Evolutionary conservation across 345 rosid genomes (phyloP).

Genomic region (Atalantia buxifolia): DNA sequence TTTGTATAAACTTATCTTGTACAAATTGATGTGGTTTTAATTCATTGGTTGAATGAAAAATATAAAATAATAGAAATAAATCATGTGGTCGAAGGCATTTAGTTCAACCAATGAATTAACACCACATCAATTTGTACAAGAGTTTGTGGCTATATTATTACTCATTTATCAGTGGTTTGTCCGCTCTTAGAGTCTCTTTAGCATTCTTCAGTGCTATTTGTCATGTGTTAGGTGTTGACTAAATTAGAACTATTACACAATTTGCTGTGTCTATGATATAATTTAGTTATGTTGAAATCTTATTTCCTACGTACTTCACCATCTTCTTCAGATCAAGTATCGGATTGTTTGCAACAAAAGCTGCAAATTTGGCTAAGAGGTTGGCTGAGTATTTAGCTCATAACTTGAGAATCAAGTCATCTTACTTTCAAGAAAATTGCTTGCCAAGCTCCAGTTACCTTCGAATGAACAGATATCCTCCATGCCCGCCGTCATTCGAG

Average conservation of each 20-base stretch:
- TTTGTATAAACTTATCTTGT: too few relatives aligned
- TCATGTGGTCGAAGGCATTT: too few relatives aligned
- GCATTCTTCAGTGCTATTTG: too few relatives aligned
- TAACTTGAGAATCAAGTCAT: constrained; percentile 32
- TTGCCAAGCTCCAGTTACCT: constrained; percentile 36
- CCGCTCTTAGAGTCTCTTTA: too few relatives aligned
- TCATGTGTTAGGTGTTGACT: too few relatives aligned
- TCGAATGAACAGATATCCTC: constrained; percentile 75
- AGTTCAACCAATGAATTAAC: too few relatives aligned
- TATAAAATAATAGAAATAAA: too few relatives aligned
- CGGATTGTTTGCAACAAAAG: constrained; percentile 31
- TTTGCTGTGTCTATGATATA: not conserved
- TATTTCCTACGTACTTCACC: not conserved
- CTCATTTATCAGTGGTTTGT: too few relatives aligned
- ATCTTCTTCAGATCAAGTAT: constrained; percentile 34
- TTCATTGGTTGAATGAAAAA: too few relatives aligned
- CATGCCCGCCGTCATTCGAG: constrained; percentile 45
- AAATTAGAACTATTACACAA: not conserved
- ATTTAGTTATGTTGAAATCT: not conserved
- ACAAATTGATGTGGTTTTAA: too few relatives aligned
- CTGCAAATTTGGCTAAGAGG: constrained; percentile 36
- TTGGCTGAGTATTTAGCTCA: constrained; percentile 45
- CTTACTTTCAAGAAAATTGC: constrained; percentile 46
- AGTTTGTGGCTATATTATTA: too few relatives aligned
- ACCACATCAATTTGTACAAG: too few relatives aligned